phyloP scores from a whole-genome alignment of 257 asterid genomes.

The Parsonsia alboflavescens region DNA sequence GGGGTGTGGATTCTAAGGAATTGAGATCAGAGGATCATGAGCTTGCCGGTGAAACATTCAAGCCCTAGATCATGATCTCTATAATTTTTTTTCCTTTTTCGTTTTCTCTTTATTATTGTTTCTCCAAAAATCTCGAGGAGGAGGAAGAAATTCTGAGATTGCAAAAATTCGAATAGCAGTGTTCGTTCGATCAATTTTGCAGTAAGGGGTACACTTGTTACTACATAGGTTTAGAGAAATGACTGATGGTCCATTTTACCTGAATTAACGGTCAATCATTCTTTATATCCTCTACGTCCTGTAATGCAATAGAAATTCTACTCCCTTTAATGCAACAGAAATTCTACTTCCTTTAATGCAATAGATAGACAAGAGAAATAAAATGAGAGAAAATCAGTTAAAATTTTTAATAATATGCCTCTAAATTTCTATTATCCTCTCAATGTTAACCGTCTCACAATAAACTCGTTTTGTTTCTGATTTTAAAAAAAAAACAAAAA shows the following conservation, averaged over 20 bases:
- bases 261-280: conserved; percentile 24
- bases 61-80: conserved; percentile 61
- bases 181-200: conserved; percentile 20
- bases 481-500: too few species aligned
- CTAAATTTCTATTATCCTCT: not conserved
- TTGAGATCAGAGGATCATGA: conserved; percentile 45
- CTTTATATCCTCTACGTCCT: not conserved
- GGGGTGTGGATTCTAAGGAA: conserved; percentile 3
- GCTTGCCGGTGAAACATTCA: conserved; percentile 24
- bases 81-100: conserved; percentile 15
- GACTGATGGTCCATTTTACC: conserved; percentile 14
- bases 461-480: not conserved
- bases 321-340: too few species aligned
- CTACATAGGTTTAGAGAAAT: not conserved
- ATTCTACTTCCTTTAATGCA: not conserved
- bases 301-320: too few species aligned
- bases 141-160: conserved; percentile 27
- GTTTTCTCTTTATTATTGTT: conserved; percentile 20
- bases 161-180: conserved; percentile 29
- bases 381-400: too few species aligned
- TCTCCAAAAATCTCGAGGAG: conserved; percentile 21
- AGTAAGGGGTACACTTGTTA: conserved; percentile 14
- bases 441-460: not conserved
- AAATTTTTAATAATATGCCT: not conserved
- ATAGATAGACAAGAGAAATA: not conserved